Evolutionary conservation across 2,329 filamentous ascomycete genomes (phyloP), one percentile per base, ranked within the genome.

Genomic region (Microascus cirrosus): DNA sequence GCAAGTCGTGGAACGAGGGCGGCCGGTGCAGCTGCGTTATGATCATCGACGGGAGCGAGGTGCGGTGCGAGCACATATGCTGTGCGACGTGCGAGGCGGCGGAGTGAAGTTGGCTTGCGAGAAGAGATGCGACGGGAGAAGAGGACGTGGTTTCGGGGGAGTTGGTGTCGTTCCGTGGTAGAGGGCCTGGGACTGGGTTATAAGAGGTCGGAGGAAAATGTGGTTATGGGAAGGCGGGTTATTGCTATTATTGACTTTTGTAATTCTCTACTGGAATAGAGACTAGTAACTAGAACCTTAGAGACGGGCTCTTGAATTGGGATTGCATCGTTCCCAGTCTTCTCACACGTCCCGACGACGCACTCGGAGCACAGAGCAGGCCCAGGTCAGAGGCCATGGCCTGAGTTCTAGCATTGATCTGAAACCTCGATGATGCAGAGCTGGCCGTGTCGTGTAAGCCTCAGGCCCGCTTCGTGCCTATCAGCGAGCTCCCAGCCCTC

Each of bases 21-120:
- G 78, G 77, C 4, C 72, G 77, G 28, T 81, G 78, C 67, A 73
- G 73, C 61, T 78, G 76, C 65, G 68, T 78, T 65, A 80, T 80
- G 78, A 74, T 80, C 58, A 72, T 76, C 54, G 75, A 79, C 50
- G 74, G 77, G 20, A 74, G 71, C 58, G 67, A 73, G 61, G 76
- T 77, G 59, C 73, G 71, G 58, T 81, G 78, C 63, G 77, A 79
- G 65, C 78, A 81, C 62, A 77, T 81, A 45, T 81, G 78, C 68
- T 81, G 78, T 68, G 67, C 71, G 58, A 74, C 71, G 50, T 80
- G 78, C 65, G 72, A 76, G 63, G 70, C 75, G 51, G 73, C 74
- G 50, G 65, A 39, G 18, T 34, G 25, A 24, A 32, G 28, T 32
- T 32, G 22, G 42, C 10, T 55, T 42, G 22, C 25, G 25, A 28